Conservation (phyloP, 345 rosid species). For the Acer campestre region DNA sequence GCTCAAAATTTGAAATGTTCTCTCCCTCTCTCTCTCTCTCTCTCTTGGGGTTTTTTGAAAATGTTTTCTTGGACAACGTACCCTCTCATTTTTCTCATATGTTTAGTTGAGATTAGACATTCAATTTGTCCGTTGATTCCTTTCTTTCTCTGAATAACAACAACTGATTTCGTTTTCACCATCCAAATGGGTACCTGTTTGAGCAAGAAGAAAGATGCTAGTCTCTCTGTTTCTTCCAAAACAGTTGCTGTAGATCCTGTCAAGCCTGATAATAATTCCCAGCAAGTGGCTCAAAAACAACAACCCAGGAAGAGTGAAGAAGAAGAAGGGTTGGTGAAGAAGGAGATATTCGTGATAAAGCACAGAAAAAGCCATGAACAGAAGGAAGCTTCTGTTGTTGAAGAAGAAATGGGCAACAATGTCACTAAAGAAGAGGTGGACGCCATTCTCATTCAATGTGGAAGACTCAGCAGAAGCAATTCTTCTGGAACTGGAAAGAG, state of each 20-base stretch:
- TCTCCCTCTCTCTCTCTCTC: conserved; percentile 13
- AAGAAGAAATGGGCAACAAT: conserved; percentile 30
- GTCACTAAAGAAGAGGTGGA: conserved; percentile 78
- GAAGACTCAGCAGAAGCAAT: conserved; percentile 83
- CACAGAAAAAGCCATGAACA: conserved; percentile 81
- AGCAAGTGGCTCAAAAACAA: conserved; percentile 1
- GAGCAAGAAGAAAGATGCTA: conserved; percentile 52
- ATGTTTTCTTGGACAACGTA: conserved; percentile 27
- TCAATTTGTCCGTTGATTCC: neutral
- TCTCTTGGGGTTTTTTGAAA: conserved; percentile 22
- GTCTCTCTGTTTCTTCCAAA: conserved; percentile 8
- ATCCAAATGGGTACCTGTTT: conserved; percentile 67
- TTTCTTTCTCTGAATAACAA: neutral
- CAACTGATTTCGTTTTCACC: neutral
- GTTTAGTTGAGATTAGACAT: neutral
- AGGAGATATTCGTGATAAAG: conserved; percentile 77
- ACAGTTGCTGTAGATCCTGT: conserved; percentile 15
- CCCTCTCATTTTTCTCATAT: conserved; percentile 21
- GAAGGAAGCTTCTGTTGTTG: neutral
- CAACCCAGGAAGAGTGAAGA: neutral
- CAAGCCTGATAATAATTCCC: conserved; percentile 18
- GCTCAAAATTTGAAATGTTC: conserved; percentile 29
- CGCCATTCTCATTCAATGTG: conserved; percentile 92
- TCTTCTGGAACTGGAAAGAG: conserved; percentile 49
- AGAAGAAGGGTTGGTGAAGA: conserved; percentile 37